Base-by-base conservation (phyloP, 78 protist genomes). In the Chrysochromulina parva region DNA sequence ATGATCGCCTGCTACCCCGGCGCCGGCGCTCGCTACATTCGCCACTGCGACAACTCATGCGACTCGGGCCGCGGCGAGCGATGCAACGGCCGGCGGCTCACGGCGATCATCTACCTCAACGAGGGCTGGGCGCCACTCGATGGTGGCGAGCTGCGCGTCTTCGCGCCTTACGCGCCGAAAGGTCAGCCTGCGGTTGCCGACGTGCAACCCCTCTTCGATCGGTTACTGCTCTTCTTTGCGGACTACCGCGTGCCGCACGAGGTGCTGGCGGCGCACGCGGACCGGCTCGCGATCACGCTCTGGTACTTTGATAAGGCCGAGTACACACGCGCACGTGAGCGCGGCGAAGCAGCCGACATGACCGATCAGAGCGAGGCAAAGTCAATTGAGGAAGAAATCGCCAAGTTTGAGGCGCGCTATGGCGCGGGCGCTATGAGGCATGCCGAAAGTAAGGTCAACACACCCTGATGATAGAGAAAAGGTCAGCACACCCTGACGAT, bases 1-100 rank as follows among this genome's bases (percentile, higher is more conserved):
- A 80, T 80, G 85, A 13, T 80, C 85, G 9, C 85, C 17, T 80
- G 85, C 85, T 80, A 80, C n/a, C 85, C 85, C 28, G 85, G 85
- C 28, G 54, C 2, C 85, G 85, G 85, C 57, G 85, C 85, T 20
- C 85, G 55, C 55, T 80, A 80, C 55, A 19, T 80, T 14, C 20
- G n/a, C 50, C 85, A 80, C n/a, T 80, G 85, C 55, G 85, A 80
- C 85, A 80, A 80, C 54, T 10, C 85, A 47, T 54, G 59, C 85
- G 85, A 80, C 85, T 1, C 55, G 5, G 85, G 85, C 26, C 28
- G 11, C 28, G 85, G 55, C 85, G 73, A 66, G 73, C 26, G 73
- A 19, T 66, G 73, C 73, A 66, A 66, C 9, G 73, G 73, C 73
- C 73, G 73, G 11, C 73, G 73, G 73, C 85, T 80, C 47, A 80